Conservation (phyloP, 305 asterid species). For the Salvia sclarea region DNA sequence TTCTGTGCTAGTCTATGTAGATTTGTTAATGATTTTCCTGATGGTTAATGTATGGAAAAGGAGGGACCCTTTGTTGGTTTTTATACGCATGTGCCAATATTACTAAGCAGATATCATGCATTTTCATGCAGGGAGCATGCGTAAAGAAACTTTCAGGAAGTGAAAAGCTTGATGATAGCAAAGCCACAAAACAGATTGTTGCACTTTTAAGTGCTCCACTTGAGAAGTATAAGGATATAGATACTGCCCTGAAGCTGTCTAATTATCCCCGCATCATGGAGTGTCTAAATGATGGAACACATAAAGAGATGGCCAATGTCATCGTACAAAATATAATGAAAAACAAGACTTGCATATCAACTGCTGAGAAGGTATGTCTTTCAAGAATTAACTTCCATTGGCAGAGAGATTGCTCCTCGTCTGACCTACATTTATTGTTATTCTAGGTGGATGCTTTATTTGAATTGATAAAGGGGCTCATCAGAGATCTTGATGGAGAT, state of each 20-base stretch:
- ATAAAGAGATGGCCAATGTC: constrained; percentile 93
- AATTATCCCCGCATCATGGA: constrained; percentile 89
- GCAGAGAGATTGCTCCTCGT: constrained; percentile 31
- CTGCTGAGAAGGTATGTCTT: constrained; percentile 79
- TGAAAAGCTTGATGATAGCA: constrained; percentile 80
- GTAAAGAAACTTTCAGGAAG: constrained; percentile 75
- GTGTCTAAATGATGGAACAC: constrained; percentile 73
- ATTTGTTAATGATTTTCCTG: constrained; percentile 7
- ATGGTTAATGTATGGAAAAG: not conserved
- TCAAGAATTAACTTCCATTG: constrained; percentile 20
- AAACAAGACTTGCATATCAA: constrained; percentile 75
- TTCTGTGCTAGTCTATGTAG: not conserved
- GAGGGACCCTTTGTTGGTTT: constrained; percentile 9
- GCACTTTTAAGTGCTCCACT: constrained; percentile 97
- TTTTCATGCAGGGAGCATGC: constrained; percentile 85
- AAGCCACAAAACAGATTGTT: constrained; percentile 88
- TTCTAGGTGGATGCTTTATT: constrained; percentile 81
- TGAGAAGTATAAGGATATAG: constrained; percentile 90
- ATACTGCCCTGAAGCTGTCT: constrained; percentile 81
- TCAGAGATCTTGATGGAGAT: constrained; percentile 65
- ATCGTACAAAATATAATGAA: constrained; percentile 83
- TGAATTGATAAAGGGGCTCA: constrained; percentile 86
- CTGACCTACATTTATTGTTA: constrained; percentile 38
- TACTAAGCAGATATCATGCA: constrained; percentile 22
- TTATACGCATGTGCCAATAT: constrained; percentile 12